Percentiles rank a stretch among this genome's conserved stretches.
Conservation (phyloP, 1,284 basidiomycete genomes). For the Puccinia sorghi region DNA sequence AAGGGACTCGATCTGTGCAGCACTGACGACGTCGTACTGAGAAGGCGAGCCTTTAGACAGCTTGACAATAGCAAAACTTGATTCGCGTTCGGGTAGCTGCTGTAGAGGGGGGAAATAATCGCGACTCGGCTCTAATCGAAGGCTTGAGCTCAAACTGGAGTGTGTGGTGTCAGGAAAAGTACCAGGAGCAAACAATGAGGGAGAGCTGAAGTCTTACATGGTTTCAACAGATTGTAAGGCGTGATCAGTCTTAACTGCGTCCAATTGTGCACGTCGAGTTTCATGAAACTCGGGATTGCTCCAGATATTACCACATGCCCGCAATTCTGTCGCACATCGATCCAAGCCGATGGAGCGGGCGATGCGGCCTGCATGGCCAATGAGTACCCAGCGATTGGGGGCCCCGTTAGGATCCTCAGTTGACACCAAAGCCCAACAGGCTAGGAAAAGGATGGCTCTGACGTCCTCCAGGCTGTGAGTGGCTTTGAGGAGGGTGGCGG, state of each 20-base stretch:
- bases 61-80: conserved; percentile 27
- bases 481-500: conserved; percentile 32
- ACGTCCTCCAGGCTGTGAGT: conserved; percentile 39
- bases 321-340: conserved; percentile 9
- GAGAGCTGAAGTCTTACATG: conserved; percentile 20
- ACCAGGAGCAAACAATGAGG: not conserved
- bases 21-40: conserved; percentile 44
- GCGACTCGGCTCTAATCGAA: conserved; percentile 44
- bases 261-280: conserved; percentile 25
- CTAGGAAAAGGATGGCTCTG: conserved; percentile 34
- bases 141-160: conserved; percentile 33
- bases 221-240: conserved; percentile 29
- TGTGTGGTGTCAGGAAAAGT: not conserved
- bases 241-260: conserved; percentile 37
- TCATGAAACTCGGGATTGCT: conserved; percentile 26
- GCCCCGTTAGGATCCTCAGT: conserved; percentile 38
- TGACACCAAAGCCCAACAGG: conserved; percentile 44
- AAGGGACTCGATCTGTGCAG: conserved; percentile 41
- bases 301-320: conserved; percentile 1
- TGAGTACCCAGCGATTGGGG: conserved; percentile 48
- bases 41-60: conserved; percentile 43
- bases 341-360: conserved; percentile 38
- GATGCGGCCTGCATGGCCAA: conserved; percentile 47
- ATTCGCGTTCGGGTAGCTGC: not conserved
- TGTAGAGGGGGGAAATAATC: conserved; percentile 14